Evolutionary conservation across 805 yeast species (phyloP).

Genomic region (Aciculoconidium aculeatum): DNA sequence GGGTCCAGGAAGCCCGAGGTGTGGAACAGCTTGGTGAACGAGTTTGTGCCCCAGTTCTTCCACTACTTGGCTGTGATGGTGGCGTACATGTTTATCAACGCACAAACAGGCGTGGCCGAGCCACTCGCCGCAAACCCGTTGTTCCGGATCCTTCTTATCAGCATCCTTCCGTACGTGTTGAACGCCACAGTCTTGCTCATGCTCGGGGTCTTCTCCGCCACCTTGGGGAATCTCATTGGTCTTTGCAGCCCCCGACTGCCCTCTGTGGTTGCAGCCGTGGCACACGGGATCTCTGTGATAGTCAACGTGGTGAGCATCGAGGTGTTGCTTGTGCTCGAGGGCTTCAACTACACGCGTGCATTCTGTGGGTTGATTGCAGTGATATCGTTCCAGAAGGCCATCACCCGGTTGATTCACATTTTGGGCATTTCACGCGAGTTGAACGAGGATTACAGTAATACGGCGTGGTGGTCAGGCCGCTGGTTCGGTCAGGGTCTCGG

Average conservation of each 20-base stretch:
- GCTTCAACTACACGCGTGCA: slow-evolving; percentile 35
- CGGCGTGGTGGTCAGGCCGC: slow-evolving; percentile 52
- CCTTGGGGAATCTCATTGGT: too few relatives aligned
- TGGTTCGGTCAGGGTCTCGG: slow-evolving; percentile 40
- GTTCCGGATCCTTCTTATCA: slow-evolving; percentile 52
- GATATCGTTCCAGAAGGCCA: slow-evolving; percentile 29
- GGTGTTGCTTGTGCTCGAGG: slow-evolving; percentile 34
- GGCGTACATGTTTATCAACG: slow-evolving; percentile 75
- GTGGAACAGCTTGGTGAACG: slow-evolving; percentile 13
- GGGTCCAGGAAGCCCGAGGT: too few relatives aligned
- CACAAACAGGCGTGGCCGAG: slow-evolving; percentile 72
- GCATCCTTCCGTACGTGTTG: slow-evolving; percentile 43
- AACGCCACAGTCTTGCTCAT: slow-evolving; percentile 27
- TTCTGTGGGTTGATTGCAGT: slow-evolving; percentile 35
- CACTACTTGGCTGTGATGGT: slow-evolving; percentile 43
- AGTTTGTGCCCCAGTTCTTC: slow-evolving; percentile 14
- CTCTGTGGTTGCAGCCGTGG: slow-evolving; percentile 33
- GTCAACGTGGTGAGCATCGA: slow-evolving; percentile 31
- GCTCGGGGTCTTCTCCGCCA: slow-evolving; percentile 31
- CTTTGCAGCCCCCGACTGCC: slow-evolving; percentile 28
- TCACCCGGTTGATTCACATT: slow-evolving; percentile 27
- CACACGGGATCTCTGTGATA: slow-evolving; percentile 31
- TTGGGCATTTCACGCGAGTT: slow-evolving; percentile 37
- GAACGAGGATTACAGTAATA: slow-evolving; percentile 33
- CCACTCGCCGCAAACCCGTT: slow-evolving; percentile 42